Evolutionary conservation across 73 alveolate species (phyloP).

Genomic region (Paramecium octaurelia): DNA sequence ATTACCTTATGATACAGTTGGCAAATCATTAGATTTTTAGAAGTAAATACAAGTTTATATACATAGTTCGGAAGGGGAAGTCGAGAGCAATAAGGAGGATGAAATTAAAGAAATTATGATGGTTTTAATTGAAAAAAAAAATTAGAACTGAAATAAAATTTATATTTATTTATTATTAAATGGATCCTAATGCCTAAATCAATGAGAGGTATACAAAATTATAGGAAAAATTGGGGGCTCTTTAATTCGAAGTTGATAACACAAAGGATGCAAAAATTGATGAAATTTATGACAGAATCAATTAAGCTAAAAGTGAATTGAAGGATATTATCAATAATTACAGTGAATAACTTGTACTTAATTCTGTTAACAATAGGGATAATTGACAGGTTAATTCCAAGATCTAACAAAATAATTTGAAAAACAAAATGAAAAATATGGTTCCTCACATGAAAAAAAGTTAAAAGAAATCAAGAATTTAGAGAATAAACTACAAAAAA

Average conservation of each 20-base stretch:
- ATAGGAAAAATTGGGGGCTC: neutral
- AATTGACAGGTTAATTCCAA: neutral
- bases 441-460: neutral
- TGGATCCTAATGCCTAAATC: constrained; percentile 42
- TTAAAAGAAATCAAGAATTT: constrained; percentile 7
- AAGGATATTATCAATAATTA: neutral
- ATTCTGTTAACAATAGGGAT: neutral
- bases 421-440: neutral
- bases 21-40: neutral
- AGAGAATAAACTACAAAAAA: neutral
- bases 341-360: constrained; percentile 11
- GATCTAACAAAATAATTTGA: neutral
- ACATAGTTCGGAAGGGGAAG: neutral
- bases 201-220: constrained; percentile 22
- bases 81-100: neutral
- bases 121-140: constrained; percentile 6
- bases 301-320: neutral
- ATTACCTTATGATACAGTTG: constrained; percentile 28
- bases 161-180: neutral
- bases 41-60: neutral
- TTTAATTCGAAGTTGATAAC: constrained; percentile 30
- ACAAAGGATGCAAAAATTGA: constrained; percentile 38
- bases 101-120: neutral
- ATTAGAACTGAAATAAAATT: constrained; percentile 48
- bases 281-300: neutral